Evolutionary conservation across 2,329 filamentous ascomycete species (phyloP), one percentile per base, ranked within the genome.

Genomic region (Sclerotinia spermophila): DNA sequence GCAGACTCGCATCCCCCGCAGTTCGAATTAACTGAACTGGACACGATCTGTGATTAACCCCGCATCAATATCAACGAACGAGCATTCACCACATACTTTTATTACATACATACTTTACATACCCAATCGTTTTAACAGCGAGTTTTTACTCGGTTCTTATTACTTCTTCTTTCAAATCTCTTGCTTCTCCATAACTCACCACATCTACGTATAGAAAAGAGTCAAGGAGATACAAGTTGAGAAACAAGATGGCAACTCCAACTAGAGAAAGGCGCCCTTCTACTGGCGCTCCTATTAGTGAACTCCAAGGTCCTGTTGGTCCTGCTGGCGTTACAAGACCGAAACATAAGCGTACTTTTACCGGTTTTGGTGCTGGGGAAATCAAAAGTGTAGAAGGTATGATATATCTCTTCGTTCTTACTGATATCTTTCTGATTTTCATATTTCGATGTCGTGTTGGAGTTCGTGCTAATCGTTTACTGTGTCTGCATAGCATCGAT

Each of bases 271-370:
- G 94, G 76, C 92, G 88, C 75, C 93, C 92, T 71, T 97, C 93
- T 30, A 90, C 87, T 71, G 89, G 91, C 75, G 92, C 92, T 76
- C 94, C 94, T 61, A 90, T 97, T 76, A 88, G 92, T 74, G 93
- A 97, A 79, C 90, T 98, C 73, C 86, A 92, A 81, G 94, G 94
- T 74, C 90, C 92, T 27, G 89, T 97, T 71, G 91, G 91, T n/a
- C 93, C 94, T 55, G 64, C 61, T 17, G 95, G 96, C 80, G 90
- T 92, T 82, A 89, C 87, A 38, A 87, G 96, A 72, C 96, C 96
- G 60, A 99, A 98, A 84, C 96, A 99, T 84, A 97, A 93, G 86
- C 89, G 96, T 76, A 98, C 95, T n/a, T 92, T 92, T 75, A 99
- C 96, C 15, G 96, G 96, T 13, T 96, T 98, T 79, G 94, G 94